Evolutionary conservation across 345 rosid genomes (phyloP).

Genomic region (Gossypium anomalum): DNA sequence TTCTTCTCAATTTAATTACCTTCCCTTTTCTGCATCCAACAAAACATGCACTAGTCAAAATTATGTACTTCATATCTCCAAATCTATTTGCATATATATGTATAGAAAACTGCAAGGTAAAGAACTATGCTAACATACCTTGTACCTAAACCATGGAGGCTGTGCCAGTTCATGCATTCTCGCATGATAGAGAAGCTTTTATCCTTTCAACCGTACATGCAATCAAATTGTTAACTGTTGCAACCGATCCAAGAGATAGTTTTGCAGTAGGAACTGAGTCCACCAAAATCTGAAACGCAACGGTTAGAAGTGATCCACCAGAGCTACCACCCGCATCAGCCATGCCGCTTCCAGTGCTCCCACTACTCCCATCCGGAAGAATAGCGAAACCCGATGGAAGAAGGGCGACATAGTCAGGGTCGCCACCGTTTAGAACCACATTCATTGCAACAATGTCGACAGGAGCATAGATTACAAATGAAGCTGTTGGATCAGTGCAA

Average conservation of each 20-base stretch:
- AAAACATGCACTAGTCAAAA: not conserved
- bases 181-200: constrained; percentile 46
- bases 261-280: constrained; percentile 49
- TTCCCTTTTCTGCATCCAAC: constrained; percentile 23
- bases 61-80: not conserved
- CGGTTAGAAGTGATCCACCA: constrained; percentile 78
- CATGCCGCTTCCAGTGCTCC: not conserved
- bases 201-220: constrained; percentile 64
- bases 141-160: not conserved
- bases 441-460: constrained; percentile 46
- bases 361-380: constrained; percentile 45
- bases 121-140: not conserved
- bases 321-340: constrained; percentile 4
- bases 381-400: constrained; percentile 66
- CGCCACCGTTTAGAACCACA: constrained; percentile 43
- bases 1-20: constrained; percentile 5
- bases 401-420: constrained; percentile 50
- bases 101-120: too few species aligned
- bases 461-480: constrained; percentile 61
- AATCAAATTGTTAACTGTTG: constrained; percentile 72
- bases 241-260: constrained; percentile 71
- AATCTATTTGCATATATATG: not conserved
- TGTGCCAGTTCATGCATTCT: constrained; percentile 24
- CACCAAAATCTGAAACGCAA: constrained; percentile 75
- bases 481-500: constrained; percentile 46